Evolutionary conservation across 306 rosid species (phyloP).

Genomic region (Medicago ruthenica): DNA sequence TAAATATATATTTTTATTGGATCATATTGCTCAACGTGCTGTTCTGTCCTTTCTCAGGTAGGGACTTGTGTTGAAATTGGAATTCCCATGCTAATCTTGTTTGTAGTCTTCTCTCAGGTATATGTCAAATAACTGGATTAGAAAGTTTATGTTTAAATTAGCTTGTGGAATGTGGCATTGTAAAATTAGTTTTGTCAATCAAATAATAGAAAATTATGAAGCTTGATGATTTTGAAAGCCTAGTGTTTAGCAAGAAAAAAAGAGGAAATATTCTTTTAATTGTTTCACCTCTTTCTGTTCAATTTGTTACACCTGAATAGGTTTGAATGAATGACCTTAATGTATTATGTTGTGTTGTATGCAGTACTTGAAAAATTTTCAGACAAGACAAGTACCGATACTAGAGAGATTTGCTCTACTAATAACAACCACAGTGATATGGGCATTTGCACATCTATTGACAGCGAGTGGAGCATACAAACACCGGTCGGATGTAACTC

Average conservation of each 20-base stretch:
- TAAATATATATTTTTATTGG: background rate
- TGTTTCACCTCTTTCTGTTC: background rate
- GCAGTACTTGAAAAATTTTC: slow-evolving; percentile 83
- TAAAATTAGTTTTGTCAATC: background rate
- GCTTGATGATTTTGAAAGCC: too few relatives aligned
- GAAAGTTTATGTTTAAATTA: background rate
- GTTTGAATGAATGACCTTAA: background rate
- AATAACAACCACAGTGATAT: slow-evolving; percentile 73
- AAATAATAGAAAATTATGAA: too few relatives aligned
- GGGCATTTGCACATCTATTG: slow-evolving; percentile 95
- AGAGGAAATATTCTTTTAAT: slow-evolving; percentile 1
- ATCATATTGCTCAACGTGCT: slow-evolving; percentile 15
- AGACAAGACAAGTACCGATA: slow-evolving; percentile 67
- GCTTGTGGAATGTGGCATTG: slow-evolving; percentile 10
- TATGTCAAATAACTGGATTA: background rate
- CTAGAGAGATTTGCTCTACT: slow-evolving; percentile 84
- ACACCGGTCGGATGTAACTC: slow-evolving; percentile 76
- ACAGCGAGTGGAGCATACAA: slow-evolving; percentile 89
- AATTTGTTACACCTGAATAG: background rate
- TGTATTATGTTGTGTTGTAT: slow-evolving; percentile 17
- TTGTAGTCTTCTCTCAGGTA: slow-evolving; percentile 90
- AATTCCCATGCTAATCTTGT: slow-evolving; percentile 89
- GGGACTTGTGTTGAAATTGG: slow-evolving; percentile 97
- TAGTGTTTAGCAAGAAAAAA: too few relatives aligned
- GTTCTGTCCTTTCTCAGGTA: slow-evolving; percentile 63